Evolutionary conservation across 2,329 filamentous ascomycete species (phyloP), one percentile per base, ranked within the genome.

Genomic region (Fulvia fulva): DNA sequence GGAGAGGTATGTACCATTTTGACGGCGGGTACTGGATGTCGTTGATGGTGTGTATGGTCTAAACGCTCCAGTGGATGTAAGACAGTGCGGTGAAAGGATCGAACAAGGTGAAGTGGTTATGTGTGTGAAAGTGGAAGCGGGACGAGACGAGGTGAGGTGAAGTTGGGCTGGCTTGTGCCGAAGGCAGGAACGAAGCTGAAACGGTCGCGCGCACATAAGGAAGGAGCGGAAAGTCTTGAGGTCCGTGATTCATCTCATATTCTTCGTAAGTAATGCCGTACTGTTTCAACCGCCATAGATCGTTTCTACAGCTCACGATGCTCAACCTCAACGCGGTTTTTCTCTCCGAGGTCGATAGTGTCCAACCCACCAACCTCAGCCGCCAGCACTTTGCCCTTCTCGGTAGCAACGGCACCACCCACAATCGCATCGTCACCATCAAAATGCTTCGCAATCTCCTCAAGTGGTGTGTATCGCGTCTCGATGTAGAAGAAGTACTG

Each of bases 371-470:
- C 65, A 21, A 69, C 56, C 53, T 70, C 65, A 28, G 63, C 65
- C 22, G 66, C 63, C 16, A 69, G 52, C 16, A 59, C 60, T 37
- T 59, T 64, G 34, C 57, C 61, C 59, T 74, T 74, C 64, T 73
- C 68, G 12, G 71, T 74, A 6, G 70, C 72, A 23, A 65, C 71
- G 41, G 65, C 63, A 37, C 72, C 72, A 52, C 71, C 73, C 50
- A 74, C 63, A 28, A 73, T 43, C n/a, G 75, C 75, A 41, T 71
- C 71, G 9, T 78, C 73, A 21, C 75, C 74, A 64, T 78, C 76
- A 55, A 78, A 78, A 63, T 74, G 71, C 64, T 74, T 76, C 51
- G 76, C 76, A 56, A 78, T 78, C 58, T 78, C 75, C 64, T 78
- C 76, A 25, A 78, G 70, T 43, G 76, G 71, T 6, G 75, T 76